phyloP scores from a whole-genome alignment of 2,329 filamentous ascomycete species.

The Dactylonectria estremocensis region DNA sequence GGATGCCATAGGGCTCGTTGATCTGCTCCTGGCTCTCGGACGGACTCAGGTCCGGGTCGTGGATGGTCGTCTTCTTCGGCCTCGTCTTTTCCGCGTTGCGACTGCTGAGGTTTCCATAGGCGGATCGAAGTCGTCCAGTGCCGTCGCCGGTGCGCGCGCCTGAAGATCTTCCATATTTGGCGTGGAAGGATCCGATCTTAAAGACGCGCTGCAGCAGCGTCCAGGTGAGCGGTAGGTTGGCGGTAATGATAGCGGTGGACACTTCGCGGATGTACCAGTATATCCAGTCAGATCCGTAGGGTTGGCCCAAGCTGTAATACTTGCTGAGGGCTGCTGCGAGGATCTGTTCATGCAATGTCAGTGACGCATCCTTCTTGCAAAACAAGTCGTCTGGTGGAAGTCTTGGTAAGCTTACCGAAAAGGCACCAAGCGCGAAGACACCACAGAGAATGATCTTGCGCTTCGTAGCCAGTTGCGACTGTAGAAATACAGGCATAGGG shows the following conservation, averaged over 20 bases:
- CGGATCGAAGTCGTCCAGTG: constrained; percentile 41
- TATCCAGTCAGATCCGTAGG: constrained; percentile 57
- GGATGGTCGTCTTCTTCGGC: constrained; percentile 18
- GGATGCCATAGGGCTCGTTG: constrained; percentile 50
- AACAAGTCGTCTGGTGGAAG: no score
- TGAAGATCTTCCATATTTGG: constrained; percentile 47
- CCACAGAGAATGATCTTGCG: constrained; percentile 67
- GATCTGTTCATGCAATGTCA: constrained; percentile 31
- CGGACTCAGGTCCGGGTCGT: constrained; percentile 41
- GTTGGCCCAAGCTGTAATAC: constrained; percentile 59
- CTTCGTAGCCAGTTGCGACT: constrained; percentile 62
- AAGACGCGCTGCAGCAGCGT: constrained; percentile 58
- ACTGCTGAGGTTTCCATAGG: constrained; percentile 45
- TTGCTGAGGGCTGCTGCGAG: constrained; percentile 53
- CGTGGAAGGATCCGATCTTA: constrained; percentile 48
- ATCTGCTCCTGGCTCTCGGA: constrained; percentile 57
- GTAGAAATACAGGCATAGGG: constrained; percentile 67
- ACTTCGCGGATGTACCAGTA: constrained; percentile 64
- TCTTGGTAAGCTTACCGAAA: constrained; percentile 61
- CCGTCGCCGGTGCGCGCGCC: constrained; percentile 43
- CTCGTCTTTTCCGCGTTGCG: constrained; percentile 35
- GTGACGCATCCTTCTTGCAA: no score
- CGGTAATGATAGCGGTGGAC: constrained; percentile 60
- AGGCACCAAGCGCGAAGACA: constrained; percentile 61
- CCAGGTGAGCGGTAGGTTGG: constrained; percentile 62